Base-by-base conservation (phyloP, 805 yeast species). In the Brettanomyces bruxellensis region DNA sequence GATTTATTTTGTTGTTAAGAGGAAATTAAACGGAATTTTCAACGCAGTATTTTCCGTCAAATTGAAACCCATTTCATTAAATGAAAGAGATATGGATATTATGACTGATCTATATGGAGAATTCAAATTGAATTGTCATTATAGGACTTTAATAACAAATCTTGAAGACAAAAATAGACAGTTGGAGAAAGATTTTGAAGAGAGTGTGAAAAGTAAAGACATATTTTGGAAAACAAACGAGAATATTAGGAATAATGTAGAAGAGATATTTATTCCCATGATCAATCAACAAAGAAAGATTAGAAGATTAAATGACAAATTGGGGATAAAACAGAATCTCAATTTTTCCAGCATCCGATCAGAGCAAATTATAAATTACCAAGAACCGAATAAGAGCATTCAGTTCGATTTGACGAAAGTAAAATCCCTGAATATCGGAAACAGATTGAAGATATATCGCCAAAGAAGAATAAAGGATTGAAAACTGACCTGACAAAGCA, bases 381-480 rank as follows among this genome's bases (percentile, higher is more conserved):
- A 45, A n/a, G 43, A 50, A 24, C 59, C 59, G 1, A 47, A 51
- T n/a, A 51, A 49, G 9, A 46, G 50, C 5, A 48, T 55, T 24
- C 34, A 40, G 44, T 52, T 55, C 32, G 49, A 52, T 2, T 47
- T 41, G 49, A 50, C 25, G 52, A 50, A 28, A 41, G 44, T 12
- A 46, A 44, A 24, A 34, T 36, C 8, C 48, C 43, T 4, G 47
- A 49, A 4, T 52, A 52, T 41, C 34, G 35, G 41, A 35, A 39
- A 18, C 53, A 55, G 43, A 50, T 55, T 8, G 49, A 51, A 22
- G 41, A 48, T 5, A 48, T 47, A 5, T 53, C 57, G 8, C 59
- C 59, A 2, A 47, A 50, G 23, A 55, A 55, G 45, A 52, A 48
- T 13, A 48, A 43, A 28, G 38, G 22, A 25, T 12, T 23, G n/a